Conservation (phyloP, 306 rosid species). For the Citrullus amarus region DNA sequence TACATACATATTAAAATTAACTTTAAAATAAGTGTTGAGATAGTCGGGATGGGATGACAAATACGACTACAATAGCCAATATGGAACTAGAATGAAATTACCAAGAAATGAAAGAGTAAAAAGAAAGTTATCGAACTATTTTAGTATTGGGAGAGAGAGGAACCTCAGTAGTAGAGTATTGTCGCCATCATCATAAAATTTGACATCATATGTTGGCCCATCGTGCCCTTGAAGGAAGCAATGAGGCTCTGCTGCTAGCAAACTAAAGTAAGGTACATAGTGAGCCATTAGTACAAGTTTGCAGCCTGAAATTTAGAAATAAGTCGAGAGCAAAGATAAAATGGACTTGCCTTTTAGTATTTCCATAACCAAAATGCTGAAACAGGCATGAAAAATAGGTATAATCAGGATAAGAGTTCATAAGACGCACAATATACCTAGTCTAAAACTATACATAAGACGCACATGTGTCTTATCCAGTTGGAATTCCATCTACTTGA, state of each 20-base stretch:
- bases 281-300: slow-evolving; percentile 15
- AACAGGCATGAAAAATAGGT: slow-evolving; percentile 6
- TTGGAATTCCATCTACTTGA: too few relatives aligned
- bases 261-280: slow-evolving; percentile 31
- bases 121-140: background rate
- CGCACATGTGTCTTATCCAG: too few relatives aligned
- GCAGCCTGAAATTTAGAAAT: background rate
- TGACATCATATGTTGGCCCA: slow-evolving; percentile 80
- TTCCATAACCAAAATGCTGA: slow-evolving; percentile 46
- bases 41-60: background rate
- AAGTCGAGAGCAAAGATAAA: background rate
- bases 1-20: background rate
- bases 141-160: slow-evolving; percentile 1
- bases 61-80: background rate
- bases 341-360: slow-evolving; percentile 34
- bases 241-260: slow-evolving; percentile 46
- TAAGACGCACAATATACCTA: background rate
- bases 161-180: slow-evolving; percentile 66
- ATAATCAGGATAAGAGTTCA: background rate
- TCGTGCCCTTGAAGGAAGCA: slow-evolving; percentile 63
- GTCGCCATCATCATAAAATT: slow-evolving; percentile 55
- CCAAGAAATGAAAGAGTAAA: background rate
- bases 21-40: background rate
- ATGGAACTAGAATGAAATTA: background rate
- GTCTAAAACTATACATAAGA: background rate